Base-by-base conservation (phyloP, 140 eudicot genomes). In the Erigeron philadelphicus region DNA sequence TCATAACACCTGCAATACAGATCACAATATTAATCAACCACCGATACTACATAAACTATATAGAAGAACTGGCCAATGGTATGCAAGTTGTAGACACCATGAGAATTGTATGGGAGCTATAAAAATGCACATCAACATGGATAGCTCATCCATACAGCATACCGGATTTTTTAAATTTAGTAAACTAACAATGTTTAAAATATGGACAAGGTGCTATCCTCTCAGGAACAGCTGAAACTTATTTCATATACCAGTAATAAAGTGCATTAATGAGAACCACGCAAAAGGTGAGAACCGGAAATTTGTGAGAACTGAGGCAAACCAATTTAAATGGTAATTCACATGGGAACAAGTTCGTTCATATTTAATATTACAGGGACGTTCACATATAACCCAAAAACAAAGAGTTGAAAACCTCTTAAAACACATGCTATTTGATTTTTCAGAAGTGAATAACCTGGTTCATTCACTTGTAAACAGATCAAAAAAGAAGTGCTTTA, bases 1-100 rank as follows among this genome's bases (percentile, higher is more conserved):
- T 84, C 89, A 62, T 85, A 80, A 78, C 97, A 91, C 71, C 97
- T 91, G 75, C 45, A 73, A 40, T 68, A 67, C 41, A 82, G 17
- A 63, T 64, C 42, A 35, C 42, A 35, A 75, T 31, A 31, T 31
- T 31, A 3, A 31, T 31, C 42, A 64, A n/a, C 43, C 42, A 43
- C 49, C 11, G 44, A 49, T 1, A 52, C 13, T 7, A 48, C 19
- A 70, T 38, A 63, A 54, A 16, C 12, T 19, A 70, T 35, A 25
- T 47, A 49, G 15, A 49, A 49, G 15, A 49, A n/a, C 56, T 12
- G 56, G n/a, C 8, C 19, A n/a, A 17, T 16, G 8, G 35, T 41
- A 41, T 23, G 68, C 47, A 71, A 16, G 18, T 45, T 45, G 45
- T 43, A 48, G 53, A 40, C 38, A 53, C 16, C 11, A 41, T 23